Base-by-base conservation (phyloP, 176 grass and related monocot species). In the Miscanthus lutarioriparius region DNA sequence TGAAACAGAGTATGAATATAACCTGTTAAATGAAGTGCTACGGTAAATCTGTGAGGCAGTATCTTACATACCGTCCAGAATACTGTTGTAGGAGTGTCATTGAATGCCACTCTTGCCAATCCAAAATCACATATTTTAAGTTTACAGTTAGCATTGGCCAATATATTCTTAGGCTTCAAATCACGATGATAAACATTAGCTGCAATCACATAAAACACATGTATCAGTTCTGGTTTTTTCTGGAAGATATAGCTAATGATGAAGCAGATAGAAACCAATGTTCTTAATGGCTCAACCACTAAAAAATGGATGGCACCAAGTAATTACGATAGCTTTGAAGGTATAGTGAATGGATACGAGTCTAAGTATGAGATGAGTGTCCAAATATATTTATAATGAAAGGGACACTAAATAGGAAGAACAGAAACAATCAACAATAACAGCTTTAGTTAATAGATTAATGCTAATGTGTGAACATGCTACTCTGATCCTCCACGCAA, bases 141-240 rank as follows among this genome's bases (percentile, higher is more conserved):
- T 84, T 98, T 98, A 87, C 96, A 98, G 66, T 98, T 98, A 47
- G 96, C 91, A 85, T 98, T 98, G 77, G 96, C 96, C 87, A 98
- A 78, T 90, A 98, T 98, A 86, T 98, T 98, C 83, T 98, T 98
- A 67, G 96, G 96, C 89, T 98, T 98, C 84, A 98, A 84, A 87
- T 98, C 96, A 82, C 96, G 96, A 77, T 98, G 96, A 89, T 95
- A 98, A 76, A 98, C 96, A 98, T 90, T 98, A 85, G 96, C 96
- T 98, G 93, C 89, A 94, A 41, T 51, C 72, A 89, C 22, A 89
- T 72, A 76, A 85, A 70, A 77, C 8, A n/a, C 22, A 69, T 82
- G 28, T 76, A 36, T 70, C 16, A 62, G 20, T 70, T 77, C 51
- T 30, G 67, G 16, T 71, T 36, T 14, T 62, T 70, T 58, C 30